phyloP scores from a whole-genome alignment of 169 alveolate genomes.

The Eimeria tenella region DNA sequence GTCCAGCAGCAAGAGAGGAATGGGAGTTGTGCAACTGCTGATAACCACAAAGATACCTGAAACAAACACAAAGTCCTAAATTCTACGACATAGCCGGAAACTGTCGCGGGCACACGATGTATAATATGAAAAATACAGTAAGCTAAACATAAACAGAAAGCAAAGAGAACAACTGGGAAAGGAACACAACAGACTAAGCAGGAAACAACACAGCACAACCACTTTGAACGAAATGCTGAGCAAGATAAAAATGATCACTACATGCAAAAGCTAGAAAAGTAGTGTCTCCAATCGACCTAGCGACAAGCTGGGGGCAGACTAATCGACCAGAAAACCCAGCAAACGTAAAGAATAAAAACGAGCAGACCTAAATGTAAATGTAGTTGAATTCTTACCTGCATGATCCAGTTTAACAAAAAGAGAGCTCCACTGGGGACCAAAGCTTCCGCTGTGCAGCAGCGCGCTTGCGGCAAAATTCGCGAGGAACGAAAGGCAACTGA shows the following conservation, averaged over 20 bases:
- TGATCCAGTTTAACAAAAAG: conserved; percentile 68
- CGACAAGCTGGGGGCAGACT: no score
- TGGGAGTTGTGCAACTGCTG: conserved; percentile 75
- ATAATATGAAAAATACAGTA: not conserved
- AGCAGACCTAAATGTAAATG: no score
- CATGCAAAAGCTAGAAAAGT: not conserved
- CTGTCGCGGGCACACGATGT: no score
- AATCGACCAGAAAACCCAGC: no score
- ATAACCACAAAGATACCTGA: conserved; percentile 72
- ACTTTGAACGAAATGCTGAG: no score
- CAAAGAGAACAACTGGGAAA: not conserved
- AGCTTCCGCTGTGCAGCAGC: conserved; percentile 71
- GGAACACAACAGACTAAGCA: not conserved
- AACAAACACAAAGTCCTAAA: not conserved
- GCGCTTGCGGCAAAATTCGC: conserved; percentile 70
- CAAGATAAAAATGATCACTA: not conserved
- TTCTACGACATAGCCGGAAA: no score
- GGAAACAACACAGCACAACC: not conserved
- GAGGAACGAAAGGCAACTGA: conserved; percentile 56
- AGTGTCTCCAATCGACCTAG: no score
- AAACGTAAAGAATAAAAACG: no score
- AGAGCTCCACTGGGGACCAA: conserved; percentile 50
- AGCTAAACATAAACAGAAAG: not conserved
- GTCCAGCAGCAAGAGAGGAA: conserved; percentile 73
- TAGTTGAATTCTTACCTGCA: conserved; percentile 35